Evolutionary conservation across 148 eudicot species (phyloP).

Genomic region (Polygonum maritimum): DNA sequence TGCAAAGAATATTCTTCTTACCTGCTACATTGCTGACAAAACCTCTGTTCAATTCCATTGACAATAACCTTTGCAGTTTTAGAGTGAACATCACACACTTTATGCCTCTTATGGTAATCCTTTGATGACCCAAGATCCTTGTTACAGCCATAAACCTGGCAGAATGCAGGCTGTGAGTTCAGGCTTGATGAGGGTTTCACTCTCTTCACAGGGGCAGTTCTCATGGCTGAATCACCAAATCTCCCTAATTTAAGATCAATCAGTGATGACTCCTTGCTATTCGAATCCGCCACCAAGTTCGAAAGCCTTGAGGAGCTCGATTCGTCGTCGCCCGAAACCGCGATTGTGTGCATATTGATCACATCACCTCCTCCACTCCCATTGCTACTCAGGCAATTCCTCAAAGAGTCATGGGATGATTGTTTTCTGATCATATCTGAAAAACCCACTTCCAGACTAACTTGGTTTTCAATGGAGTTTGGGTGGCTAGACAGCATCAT

Average conservation of each 20-base stretch:
- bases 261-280: constrained; percentile 15
- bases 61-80: constrained; percentile 35
- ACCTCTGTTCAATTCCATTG: constrained; percentile 38
- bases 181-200: constrained; percentile 14
- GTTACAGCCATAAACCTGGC: constrained; percentile 42
- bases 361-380: constrained; percentile 13
- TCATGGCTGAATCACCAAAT: constrained; percentile 14
- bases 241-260: constrained; percentile 40
- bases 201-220: constrained; percentile 22
- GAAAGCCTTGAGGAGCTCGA: constrained; percentile 17
- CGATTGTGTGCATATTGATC: constrained; percentile 6
- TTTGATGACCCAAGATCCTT: constrained; percentile 35
- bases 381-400: constrained; percentile 10
- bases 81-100: constrained; percentile 42
- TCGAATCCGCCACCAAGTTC: constrained; percentile 18
- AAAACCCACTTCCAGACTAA: not conserved
- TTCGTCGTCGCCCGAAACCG: constrained; percentile 17
- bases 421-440: not conserved
- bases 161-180: constrained; percentile 16
- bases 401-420: constrained; percentile 14
- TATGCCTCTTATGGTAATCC: constrained; percentile 39
- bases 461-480: not conserved
- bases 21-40: constrained; percentile 61
- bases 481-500: not conserved
- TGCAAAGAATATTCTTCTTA: constrained; percentile 9